phyloP scores from a whole-genome alignment of 2,329 filamentous ascomycete genomes.

The Epichloe bromicola region DNA sequence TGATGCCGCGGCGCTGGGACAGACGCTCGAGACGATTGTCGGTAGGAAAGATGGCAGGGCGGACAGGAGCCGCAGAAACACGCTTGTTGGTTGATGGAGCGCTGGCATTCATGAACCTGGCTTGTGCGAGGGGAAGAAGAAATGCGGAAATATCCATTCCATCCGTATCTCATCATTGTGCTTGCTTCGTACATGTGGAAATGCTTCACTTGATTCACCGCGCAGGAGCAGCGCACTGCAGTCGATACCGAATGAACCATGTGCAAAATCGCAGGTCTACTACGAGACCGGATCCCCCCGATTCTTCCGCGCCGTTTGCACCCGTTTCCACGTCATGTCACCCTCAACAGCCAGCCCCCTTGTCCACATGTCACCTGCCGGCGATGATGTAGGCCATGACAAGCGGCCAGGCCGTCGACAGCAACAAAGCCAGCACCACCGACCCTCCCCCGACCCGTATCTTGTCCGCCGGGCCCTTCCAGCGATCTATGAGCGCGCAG shows the following conservation, averaged over 20 bases:
- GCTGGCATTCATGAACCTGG: neutral
- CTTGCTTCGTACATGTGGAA: too few species aligned
- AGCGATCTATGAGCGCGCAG: slow-evolving; percentile 28
- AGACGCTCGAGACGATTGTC: slow-evolving; percentile 66
- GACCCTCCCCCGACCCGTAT: slow-evolving; percentile 15
- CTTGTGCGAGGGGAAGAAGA: neutral
- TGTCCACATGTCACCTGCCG: slow-evolving; percentile 6
- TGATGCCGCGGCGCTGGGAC: slow-evolving; percentile 59
- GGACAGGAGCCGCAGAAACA: slow-evolving; percentile 32
- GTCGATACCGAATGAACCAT: too few species aligned
- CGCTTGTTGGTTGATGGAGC: slow-evolving; percentile 20
- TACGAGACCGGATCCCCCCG: too few species aligned
- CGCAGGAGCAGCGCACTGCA: too few species aligned
- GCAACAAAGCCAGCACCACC: slow-evolving; percentile 18
- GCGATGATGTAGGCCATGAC: slow-evolving; percentile 22
- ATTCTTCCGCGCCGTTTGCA: too few species aligned
- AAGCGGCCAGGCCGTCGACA: slow-evolving; percentile 24
- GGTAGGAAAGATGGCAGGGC: slow-evolving; percentile 35
- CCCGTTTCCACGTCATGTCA: too few species aligned
- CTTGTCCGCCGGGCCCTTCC: slow-evolving; percentile 26
- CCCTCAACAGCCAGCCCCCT: neutral
- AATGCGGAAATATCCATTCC: neutral
- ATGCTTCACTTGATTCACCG: too few species aligned
- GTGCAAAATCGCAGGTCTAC: too few species aligned
- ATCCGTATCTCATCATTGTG: too few species aligned